Conservation (phyloP, 2,329 filamentous ascomycete genomes). For the Sarocladiaceae sp. region DNA sequence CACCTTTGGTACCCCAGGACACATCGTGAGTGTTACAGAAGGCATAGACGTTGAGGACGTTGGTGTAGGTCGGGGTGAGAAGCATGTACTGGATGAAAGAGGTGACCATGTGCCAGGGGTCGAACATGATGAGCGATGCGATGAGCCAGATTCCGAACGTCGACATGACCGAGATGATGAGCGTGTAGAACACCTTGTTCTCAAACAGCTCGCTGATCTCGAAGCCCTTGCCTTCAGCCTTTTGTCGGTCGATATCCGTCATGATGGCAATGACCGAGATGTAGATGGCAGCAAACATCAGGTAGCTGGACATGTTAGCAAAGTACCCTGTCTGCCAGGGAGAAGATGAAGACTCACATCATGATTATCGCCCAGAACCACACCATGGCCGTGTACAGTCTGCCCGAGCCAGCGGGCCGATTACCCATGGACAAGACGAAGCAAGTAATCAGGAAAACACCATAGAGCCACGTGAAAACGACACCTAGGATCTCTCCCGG, state of each 20-base stretch:
- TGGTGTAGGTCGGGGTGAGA: constrained; percentile 93
- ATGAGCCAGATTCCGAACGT: constrained; percentile 93
- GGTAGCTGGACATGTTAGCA: constrained; percentile 52
- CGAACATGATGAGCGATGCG: constrained; percentile 87
- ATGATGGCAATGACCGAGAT: constrained; percentile 87
- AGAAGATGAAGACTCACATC: constrained; percentile 51
- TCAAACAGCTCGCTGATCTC: constrained; percentile 68
- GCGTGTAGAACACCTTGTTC: constrained; percentile 84
- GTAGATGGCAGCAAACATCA: constrained; percentile 91
- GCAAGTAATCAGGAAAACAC: constrained; percentile 84
- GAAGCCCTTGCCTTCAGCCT: constrained; percentile 43
- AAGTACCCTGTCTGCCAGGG: too few relatives aligned
- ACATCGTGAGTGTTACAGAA: constrained; percentile 99
- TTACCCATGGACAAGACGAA: constrained; percentile 95
- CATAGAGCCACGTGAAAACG: constrained; percentile 93
- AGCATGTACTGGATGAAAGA: constrained; percentile 90
- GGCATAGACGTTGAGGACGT: constrained; percentile 97
- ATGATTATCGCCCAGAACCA: constrained; percentile 97
- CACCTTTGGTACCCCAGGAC: constrained; percentile 96
- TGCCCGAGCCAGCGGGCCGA: constrained; percentile 86
- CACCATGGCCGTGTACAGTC: constrained; percentile 94
- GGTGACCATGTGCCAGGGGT: constrained; percentile 99
- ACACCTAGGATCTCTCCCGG: constrained; percentile 77
- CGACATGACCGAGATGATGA: constrained; percentile 86
- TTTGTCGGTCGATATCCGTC: constrained; percentile 30